Percentiles rank a stretch among this genome's conserved stretches.
Conservation (phyloP, 208 protist genomes). For the Leishmania mexicana region DNA sequence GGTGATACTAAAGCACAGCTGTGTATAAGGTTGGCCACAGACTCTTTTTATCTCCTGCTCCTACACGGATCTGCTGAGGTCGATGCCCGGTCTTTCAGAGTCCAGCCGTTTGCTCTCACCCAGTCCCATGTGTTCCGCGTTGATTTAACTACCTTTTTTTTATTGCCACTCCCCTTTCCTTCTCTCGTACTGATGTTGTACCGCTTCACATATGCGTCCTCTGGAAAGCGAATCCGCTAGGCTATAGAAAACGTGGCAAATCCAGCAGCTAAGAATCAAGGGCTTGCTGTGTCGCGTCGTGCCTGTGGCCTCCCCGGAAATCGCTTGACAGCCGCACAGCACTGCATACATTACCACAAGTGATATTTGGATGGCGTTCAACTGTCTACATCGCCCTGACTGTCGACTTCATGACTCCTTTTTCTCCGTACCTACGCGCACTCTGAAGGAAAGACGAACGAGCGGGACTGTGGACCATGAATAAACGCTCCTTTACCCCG, state of each 20-base stretch:
- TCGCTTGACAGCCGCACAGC: too few relatives aligned
- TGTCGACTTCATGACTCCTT: not conserved
- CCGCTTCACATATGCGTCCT: not conserved
- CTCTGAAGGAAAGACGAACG: constrained; percentile 11
- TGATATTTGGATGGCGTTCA: not conserved
- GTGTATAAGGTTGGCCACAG: not conserved
- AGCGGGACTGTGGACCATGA: constrained; percentile 7
- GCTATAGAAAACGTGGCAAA: not conserved
- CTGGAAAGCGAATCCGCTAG: not conserved
- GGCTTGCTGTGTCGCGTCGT: not conserved
- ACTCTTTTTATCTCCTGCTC: not conserved
- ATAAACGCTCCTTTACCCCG: constrained; percentile 32
- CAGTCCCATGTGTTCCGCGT: not conserved
- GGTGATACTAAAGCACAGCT: not conserved
- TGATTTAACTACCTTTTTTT: not conserved
- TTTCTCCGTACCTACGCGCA: not conserved
- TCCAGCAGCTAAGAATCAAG: not conserved
- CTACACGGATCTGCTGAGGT: not conserved
- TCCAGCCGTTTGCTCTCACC: not conserved
- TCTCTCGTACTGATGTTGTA: not conserved
- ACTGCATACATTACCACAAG: not conserved
- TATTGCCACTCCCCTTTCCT: not conserved
- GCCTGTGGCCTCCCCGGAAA: not conserved
- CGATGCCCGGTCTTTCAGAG: not conserved
- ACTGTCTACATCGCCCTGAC: not conserved